phyloP scores from a whole-genome alignment of 106 monocot species.

The Acorus gramineus region DNA sequence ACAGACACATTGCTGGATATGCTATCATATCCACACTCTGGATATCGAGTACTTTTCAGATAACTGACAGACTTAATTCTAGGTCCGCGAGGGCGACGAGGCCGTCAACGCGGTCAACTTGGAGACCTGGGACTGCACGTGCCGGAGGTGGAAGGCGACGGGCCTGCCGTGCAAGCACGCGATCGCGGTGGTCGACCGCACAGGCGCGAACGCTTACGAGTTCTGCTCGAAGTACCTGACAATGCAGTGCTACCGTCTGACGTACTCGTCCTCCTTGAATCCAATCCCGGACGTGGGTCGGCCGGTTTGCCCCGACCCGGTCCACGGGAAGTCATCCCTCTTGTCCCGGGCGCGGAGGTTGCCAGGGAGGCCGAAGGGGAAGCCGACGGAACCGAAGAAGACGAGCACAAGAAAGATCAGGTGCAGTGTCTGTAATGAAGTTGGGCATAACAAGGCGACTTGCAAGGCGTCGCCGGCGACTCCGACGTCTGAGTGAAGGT shows the following conservation, averaged over 20 bases:
- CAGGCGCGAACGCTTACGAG: slow-evolving; percentile 31
- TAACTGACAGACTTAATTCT: too few species aligned
- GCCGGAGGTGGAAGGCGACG: slow-evolving; percentile 71
- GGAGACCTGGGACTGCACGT: slow-evolving; percentile 82
- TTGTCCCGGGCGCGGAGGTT: slow-evolving; percentile 38
- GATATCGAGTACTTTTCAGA: too few species aligned
- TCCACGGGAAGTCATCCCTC: slow-evolving; percentile 19
- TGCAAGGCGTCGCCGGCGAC: slow-evolving; percentile 30
- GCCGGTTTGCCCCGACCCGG: slow-evolving; percentile 26
- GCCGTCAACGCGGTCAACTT: slow-evolving; percentile 43
- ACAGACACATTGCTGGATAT: too few species aligned
- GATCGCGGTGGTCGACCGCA: slow-evolving; percentile 56
- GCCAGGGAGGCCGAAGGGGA: slow-evolving; percentile 73
- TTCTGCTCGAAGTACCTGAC: slow-evolving; percentile 83
- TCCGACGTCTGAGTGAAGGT: too few species aligned
- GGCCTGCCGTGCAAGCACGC: slow-evolving; percentile 86
- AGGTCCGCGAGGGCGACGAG: slow-evolving; percentile 11
- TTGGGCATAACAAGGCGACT: slow-evolving; percentile 85
- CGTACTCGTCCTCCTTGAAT: slow-evolving; percentile 72
- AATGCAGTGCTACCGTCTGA: slow-evolving; percentile 43
- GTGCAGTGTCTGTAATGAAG: slow-evolving; percentile 77
- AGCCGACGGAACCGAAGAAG: slow-evolving; percentile 62
- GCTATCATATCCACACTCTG: too few species aligned
- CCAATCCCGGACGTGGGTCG: slow-evolving; percentile 75
- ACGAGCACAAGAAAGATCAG: slow-evolving; percentile 57